Evolutionary conservation across 345 rosid genomes (phyloP), one percentile per base, ranked within the genome.

Genomic region (Arabidopsis arenosa): DNA sequence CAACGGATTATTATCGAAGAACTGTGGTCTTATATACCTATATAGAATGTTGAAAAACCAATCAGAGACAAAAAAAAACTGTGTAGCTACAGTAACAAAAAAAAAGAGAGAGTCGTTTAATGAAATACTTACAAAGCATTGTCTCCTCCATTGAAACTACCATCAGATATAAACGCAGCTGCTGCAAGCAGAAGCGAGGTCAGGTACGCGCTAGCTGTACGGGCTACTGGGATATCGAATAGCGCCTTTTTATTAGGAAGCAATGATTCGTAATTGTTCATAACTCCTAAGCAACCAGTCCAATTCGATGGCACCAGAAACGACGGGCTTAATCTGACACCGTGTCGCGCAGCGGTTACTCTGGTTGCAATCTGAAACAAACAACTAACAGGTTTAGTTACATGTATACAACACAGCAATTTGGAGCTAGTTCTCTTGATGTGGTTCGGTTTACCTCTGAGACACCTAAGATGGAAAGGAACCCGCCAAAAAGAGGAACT

Each of bases 281-380:
- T 88, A 14, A 93, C 96, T 53, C 98, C 98, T 66, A 93, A 76
- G 80, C 97, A 93, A 15, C 97, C 98, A 5, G 98, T 93, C 97
- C 97, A 93, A 76, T 83, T 93, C 40, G 98, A 91, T 45, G 97
- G 98, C 63, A 90, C 90, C 7, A 93, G 94, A 79, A 93, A 93
- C 9, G 98, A 93, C 0, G 94, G 98, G 81, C 97, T 91, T 33
- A 93, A 81, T 73, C 88, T 86, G 58, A 91, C 92, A 58, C 86
- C 88, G 37, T 86, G 80, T 52, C 82, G 84, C 14, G 89, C 91
- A 51, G 98, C 94, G 1, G 92, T 88, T 15, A 91, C 86, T 75
- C 98, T 84, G 9, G 96, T 93, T 41, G 90, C 88, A 80, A 91
- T 85, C 97, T 93, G 88, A 48, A 41, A 65, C 80, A 79, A 26